phyloP scores from a whole-genome alignment of 2,329 filamentous ascomycete species.

The Aureobasidium sp. region DNA sequence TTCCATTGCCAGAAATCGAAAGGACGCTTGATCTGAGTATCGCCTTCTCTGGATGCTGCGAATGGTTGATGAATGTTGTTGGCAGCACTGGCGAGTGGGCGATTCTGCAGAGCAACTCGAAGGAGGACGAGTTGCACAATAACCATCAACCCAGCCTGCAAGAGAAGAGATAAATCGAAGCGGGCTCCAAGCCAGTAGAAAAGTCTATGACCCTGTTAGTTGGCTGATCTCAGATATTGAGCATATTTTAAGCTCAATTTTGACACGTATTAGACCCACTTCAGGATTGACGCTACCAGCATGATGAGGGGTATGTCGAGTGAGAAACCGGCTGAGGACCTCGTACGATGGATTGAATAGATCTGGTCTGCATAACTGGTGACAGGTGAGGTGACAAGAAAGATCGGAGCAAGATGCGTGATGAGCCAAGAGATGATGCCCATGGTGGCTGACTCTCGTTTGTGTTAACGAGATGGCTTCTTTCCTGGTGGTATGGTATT shows the following conservation, averaged over 20 bases:
- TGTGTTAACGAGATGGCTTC: background rate
- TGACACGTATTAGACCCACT: constrained; percentile 36
- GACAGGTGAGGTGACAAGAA: constrained; percentile 54
- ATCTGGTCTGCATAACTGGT: constrained; percentile 63
- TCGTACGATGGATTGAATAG: constrained; percentile 54
- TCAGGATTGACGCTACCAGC: constrained; percentile 57
- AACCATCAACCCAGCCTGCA: constrained; percentile 56
- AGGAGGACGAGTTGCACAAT: constrained; percentile 51
- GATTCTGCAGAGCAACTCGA: constrained; percentile 54
- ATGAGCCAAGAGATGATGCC: constrained; percentile 28
- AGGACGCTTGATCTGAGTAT: constrained; percentile 48
- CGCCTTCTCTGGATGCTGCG: constrained; percentile 41
- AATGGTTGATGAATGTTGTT: constrained; percentile 50
- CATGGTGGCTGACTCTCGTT: background rate
- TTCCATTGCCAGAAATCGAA: constrained; percentile 83
- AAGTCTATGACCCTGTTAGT: constrained; percentile 36
- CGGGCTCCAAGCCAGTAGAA: constrained; percentile 61
- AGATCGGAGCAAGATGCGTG: constrained; percentile 32
- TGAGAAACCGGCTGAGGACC: constrained; percentile 57
- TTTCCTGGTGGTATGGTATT: too few relatives aligned
- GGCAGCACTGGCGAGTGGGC: constrained; percentile 36
- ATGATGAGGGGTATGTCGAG: constrained; percentile 62
- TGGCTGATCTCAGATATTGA: background rate
- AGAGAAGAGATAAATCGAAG: constrained; percentile 52
- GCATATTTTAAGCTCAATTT: background rate